Evolutionary conservation across 768 basidiomycete genomes (phyloP).

Genomic region (Lactarius sp.): DNA sequence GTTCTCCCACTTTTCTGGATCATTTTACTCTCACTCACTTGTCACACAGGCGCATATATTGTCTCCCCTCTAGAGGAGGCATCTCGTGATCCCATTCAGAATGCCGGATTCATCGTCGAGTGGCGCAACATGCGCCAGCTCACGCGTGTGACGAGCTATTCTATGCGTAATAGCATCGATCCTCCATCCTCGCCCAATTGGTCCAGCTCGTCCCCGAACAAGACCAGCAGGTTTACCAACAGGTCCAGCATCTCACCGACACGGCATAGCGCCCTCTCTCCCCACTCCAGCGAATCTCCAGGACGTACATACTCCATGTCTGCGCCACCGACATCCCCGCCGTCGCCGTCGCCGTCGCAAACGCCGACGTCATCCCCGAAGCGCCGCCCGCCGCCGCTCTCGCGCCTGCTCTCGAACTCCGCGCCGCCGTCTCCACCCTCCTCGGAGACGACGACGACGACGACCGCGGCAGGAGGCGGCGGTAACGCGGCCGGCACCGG

Average conservation of each 20-base stretch:
- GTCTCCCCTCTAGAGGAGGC: conserved; percentile 90
- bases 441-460: conserved; percentile 12
- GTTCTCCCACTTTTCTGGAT: conserved; percentile 35
- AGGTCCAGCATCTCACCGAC: not conserved
- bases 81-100: conserved; percentile 81
- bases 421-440: conserved; percentile 31
- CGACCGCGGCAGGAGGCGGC: not conserved
- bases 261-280: not conserved
- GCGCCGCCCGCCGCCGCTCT: conserved; percentile 9
- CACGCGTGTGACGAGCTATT: conserved; percentile 81
- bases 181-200: conserved; percentile 20
- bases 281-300: not conserved
- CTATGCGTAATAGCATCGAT: conserved; percentile 64
- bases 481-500: conserved; percentile 36
- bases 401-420: conserved; percentile 36
- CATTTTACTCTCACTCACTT: not conserved
- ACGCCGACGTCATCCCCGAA: conserved; percentile 13
- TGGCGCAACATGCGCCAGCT: conserved; percentile 70
- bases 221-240: not conserved
- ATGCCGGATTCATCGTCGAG: conserved; percentile 80
- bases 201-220: not conserved
- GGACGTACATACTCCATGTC: not conserved
- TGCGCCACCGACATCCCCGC: not conserved
- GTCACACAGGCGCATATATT: conserved; percentile 79
- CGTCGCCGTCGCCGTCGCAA: conserved; percentile 5